These are phyloP conservation scores for Aspergillus uvarum DNA, from an alignment of 2,329 filamentous ascomycete species.

Conservation along the genomic window DNA sequence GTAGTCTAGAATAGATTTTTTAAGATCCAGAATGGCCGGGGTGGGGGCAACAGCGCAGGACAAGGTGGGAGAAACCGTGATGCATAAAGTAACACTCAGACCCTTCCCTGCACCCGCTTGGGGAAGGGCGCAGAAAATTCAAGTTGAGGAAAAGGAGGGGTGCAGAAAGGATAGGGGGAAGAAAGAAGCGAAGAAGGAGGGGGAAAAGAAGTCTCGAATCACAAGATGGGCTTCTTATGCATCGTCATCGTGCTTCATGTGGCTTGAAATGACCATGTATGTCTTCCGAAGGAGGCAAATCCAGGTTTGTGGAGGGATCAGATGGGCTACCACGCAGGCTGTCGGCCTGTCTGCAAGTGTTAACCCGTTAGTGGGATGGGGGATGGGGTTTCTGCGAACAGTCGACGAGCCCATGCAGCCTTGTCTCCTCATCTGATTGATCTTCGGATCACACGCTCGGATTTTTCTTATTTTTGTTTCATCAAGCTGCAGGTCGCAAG, in stretches of 20 bases:
- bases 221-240: conserved; percentile 6
- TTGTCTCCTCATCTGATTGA: background rate
- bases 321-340: background rate
- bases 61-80: too few relatives aligned
- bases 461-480: background rate
- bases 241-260: conserved; percentile 15
- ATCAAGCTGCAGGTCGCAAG: background rate
- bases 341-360: background rate
- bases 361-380: background rate
- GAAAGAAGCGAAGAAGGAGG: background rate
- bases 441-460: background rate
- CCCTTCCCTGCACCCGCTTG: conserved; percentile 4
- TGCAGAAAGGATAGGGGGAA: background rate
- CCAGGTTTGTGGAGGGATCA: background rate
- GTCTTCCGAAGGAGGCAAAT: background rate
- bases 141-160: background rate
- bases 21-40: background rate
- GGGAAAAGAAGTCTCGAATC: conserved; percentile 6
- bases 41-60: conserved; percentile 7
- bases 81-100: background rate
- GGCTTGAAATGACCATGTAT: conserved; percentile 8
- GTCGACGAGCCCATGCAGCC: background rate
- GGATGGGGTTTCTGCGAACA: background rate
- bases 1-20: background rate
- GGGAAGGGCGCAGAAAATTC: background rate